These are phyloP conservation scores for Intubia oerlemansii DNA, from an alignment of 2,329 filamentous ascomycete genomes.

Conservation along the genomic window DNA sequence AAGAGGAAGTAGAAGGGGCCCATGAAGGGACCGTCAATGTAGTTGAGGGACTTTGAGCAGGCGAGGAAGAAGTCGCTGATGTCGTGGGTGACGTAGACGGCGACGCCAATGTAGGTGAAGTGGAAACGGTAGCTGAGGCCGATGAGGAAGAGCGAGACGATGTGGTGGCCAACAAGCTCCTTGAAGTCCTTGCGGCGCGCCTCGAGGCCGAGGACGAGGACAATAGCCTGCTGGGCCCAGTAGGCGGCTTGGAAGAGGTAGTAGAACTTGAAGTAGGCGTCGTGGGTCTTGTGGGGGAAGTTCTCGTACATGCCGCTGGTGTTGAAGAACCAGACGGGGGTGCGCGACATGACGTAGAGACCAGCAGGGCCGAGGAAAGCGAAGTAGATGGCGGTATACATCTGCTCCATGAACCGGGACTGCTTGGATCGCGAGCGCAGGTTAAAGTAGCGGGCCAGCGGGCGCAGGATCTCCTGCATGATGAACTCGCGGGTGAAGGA, in stretches of 20 bases:
- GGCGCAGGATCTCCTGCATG: conserved; percentile 76
- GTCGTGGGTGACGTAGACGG: conserved; percentile 87
- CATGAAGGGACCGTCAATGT: conserved; percentile 61
- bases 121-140: conserved; percentile 82
- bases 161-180: conserved; percentile 78
- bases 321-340: conserved; percentile 94
- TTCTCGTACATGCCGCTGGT: conserved; percentile 73
- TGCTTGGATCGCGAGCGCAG: conserved; percentile 59
- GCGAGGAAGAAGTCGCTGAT: conserved; percentile 92
- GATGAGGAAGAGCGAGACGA: conserved; percentile 72
- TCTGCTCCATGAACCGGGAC: conserved; percentile 85
- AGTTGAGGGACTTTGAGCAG: conserved; percentile 74
- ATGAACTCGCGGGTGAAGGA: conserved; percentile 89
- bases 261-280: conserved; percentile 76
- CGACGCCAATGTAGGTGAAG: conserved; percentile 85
- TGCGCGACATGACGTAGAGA: conserved; percentile 74
- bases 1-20: conserved; percentile 70
- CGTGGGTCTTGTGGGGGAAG: conserved; percentile 68
- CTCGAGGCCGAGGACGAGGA: conserved; percentile 69
- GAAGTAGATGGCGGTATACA: conserved; percentile 88
- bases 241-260: conserved; percentile 88
- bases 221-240: conserved; percentile 88
- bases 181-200: conserved; percentile 90
- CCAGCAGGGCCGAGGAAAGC: conserved; percentile 61
- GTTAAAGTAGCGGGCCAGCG: conserved; percentile 47